These are phyloP conservation scores for Ophiostoma populinum DNA, from an alignment of 2,329 filamentous ascomycete species.

Conservation along the genomic window DNA sequence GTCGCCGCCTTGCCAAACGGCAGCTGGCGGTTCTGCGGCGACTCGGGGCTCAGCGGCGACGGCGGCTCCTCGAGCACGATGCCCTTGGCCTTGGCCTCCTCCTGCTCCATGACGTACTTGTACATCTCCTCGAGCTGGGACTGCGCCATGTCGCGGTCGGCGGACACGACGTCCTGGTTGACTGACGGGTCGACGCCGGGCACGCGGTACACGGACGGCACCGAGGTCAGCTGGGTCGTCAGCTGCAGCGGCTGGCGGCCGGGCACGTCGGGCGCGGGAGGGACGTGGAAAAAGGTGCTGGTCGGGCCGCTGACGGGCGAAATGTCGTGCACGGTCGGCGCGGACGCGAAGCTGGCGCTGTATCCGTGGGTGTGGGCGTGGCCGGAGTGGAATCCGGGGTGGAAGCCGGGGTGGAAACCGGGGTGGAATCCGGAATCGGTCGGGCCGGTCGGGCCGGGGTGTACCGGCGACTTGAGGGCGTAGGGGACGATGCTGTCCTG, in stretches of 20 bases:
- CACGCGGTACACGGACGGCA: slow-evolving; percentile 27
- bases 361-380: no score
- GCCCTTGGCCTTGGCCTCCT: slow-evolving; percentile 46
- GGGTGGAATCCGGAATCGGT: no score
- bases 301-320: no score
- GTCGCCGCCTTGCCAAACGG: slow-evolving; percentile 28
- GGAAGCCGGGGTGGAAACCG: no score
- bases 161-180: slow-evolving; percentile 58
- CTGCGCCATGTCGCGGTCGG: slow-evolving; percentile 58
- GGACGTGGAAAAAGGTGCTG: no score
- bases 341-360: no score
- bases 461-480: slow-evolving; percentile 16
- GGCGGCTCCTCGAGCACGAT: slow-evolving; percentile 28
- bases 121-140: slow-evolving; percentile 81
- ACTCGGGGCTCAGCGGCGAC: slow-evolving; percentile 15
- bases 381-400: no score
- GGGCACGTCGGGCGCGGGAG: no score
- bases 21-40: slow-evolving; percentile 1
- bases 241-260: slow-evolving; percentile 20
- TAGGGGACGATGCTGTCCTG: slow-evolving; percentile 12
- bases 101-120: slow-evolving; percentile 80
- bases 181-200: slow-evolving; percentile 52
- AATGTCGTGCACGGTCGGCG: no score
- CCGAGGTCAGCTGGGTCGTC: slow-evolving; percentile 29
- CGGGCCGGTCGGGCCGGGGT: slow-evolving; percentile 15